These are phyloP conservation scores for Cercospora zeae-maydis DNA, from an alignment of 2,329 filamentous ascomycete genomes.

Conservation along the genomic window DNA sequence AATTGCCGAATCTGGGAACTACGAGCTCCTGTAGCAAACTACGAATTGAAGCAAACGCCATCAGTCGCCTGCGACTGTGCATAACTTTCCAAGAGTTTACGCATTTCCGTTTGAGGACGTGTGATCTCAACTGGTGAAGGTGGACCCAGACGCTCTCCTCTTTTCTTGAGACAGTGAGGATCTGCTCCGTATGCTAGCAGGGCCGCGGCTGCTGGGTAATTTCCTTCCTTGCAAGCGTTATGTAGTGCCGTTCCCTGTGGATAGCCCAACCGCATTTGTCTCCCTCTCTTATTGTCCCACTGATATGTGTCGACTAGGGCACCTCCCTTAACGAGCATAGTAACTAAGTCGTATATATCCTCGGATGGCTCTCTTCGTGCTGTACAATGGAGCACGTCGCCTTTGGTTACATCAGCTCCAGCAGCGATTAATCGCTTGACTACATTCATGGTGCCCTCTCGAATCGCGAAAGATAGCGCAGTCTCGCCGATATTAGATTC, in stretches of 20 bases:
- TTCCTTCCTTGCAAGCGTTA: slow-evolving; percentile 2
- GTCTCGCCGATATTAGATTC: neutral
- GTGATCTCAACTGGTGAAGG: neutral
- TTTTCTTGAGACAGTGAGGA: neutral
- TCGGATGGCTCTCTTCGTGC: slow-evolving; percentile 1
- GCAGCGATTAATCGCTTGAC: neutral
- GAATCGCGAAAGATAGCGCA: slow-evolving; percentile 5
- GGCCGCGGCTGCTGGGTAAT: slow-evolving; percentile 1
- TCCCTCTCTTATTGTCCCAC: slow-evolving; percentile 1
- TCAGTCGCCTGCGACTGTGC: neutral
- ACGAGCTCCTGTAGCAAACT: too few relatives aligned
- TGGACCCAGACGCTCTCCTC: neutral
- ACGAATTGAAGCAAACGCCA: too few relatives aligned
- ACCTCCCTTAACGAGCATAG: neutral
- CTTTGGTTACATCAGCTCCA: neutral
- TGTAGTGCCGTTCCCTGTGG: slow-evolving; percentile 4
- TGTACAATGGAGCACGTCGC: neutral
- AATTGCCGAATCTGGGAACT: too few relatives aligned
- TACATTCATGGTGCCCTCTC: slow-evolving; percentile 3
- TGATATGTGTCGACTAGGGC: slow-evolving; percentile 1
- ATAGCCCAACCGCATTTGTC: neutral
- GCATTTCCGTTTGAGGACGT: neutral
- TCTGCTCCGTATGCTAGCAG: slow-evolving; percentile 4
- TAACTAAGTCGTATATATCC: neutral
- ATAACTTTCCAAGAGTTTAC: neutral